These are phyloP conservation scores for Macrocybe gigantea DNA, from an alignment of 768 basidiomycete species.

Conservation along the genomic window DNA sequence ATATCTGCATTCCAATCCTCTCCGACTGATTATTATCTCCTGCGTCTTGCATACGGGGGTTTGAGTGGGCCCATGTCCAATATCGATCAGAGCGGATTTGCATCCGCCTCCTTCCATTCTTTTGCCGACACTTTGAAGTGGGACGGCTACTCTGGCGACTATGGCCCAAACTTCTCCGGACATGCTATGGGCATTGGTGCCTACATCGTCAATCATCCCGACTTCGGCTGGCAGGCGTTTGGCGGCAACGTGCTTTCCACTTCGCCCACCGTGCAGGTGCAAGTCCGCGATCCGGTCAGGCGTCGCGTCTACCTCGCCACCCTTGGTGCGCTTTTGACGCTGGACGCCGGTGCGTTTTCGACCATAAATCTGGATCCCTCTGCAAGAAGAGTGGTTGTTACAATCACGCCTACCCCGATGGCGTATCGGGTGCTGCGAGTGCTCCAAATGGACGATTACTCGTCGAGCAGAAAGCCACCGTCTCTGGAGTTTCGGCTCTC, in stretches of 20 bases:
- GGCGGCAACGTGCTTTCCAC: slow-evolving; percentile 41
- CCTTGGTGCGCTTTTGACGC: slow-evolving; percentile 35
- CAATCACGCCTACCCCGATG: slow-evolving; percentile 33
- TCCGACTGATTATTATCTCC: slow-evolving; percentile 43
- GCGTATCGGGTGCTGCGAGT: slow-evolving; percentile 32
- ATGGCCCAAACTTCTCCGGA: slow-evolving; percentile 55
- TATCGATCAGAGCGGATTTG: slow-evolving; percentile 54
- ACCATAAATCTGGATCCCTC: slow-evolving; percentile 33
- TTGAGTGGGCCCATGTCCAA: slow-evolving; percentile 47
- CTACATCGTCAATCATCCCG: slow-evolving; percentile 44
- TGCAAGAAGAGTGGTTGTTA: slow-evolving; percentile 30
- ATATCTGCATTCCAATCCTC: slow-evolving; percentile 40
- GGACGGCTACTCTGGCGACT: slow-evolving; percentile 56
- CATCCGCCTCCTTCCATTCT: slow-evolving; percentile 54
- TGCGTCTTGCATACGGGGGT: slow-evolving; percentile 49
- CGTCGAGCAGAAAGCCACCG: slow-evolving; percentile 34
- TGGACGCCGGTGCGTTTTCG: slow-evolving; percentile 50
- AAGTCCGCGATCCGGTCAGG: slow-evolving; percentile 40
- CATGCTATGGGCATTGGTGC: slow-evolving; percentile 45
- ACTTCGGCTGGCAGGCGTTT: slow-evolving; percentile 59
- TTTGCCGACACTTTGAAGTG: slow-evolving; percentile 51
- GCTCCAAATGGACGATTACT: slow-evolving; percentile 42
- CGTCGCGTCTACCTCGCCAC: slow-evolving; percentile 48
- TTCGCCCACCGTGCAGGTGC: slow-evolving; percentile 35
- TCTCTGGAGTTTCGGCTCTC: slow-evolving; percentile 32